Percentiles rank a stretch among this genome's conserved stretches.
These are phyloP conservation scores for Chaetomium globosum DNA, from an alignment of 2,329 filamentous ascomycete genomes.

Conservation along the genomic window DNA sequence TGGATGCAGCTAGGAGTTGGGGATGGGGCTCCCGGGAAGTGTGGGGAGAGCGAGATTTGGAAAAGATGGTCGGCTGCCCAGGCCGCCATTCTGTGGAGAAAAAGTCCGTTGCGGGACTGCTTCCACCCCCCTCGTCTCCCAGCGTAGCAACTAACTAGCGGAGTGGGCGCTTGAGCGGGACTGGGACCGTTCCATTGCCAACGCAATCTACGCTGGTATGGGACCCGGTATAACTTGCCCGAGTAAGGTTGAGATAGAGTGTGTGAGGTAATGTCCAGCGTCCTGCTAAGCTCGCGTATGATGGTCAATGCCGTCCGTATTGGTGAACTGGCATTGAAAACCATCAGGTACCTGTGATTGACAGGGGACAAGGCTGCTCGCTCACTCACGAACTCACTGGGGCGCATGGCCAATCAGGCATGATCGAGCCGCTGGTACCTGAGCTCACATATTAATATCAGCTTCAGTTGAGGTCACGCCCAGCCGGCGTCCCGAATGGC, in stretches of 20 bases:
- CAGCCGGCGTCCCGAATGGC: slow-evolving; percentile 22
- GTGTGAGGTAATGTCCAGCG: slow-evolving; percentile 34
- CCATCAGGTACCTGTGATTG: slow-evolving; percentile 25
- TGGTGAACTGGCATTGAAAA: slow-evolving; percentile 31
- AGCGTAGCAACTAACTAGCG: slow-evolving; percentile 17
- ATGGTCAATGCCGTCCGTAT: slow-evolving; percentile 38
- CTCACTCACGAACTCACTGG: slow-evolving; percentile 24
- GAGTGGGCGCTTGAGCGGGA: slow-evolving; percentile 27
- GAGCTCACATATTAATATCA: slow-evolving; percentile 39
- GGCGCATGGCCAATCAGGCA: slow-evolving; percentile 33
- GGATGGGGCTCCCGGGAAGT: slow-evolving; percentile 40
- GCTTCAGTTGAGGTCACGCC: slow-evolving; percentile 34
- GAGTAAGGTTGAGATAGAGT: slow-evolving; percentile 36
- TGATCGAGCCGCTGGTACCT: slow-evolving; percentile 36
- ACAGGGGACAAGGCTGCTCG: slow-evolving; percentile 33
- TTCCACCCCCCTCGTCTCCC: slow-evolving; percentile 2
- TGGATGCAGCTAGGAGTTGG: slow-evolving; percentile 40
- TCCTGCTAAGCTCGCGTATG: slow-evolving; percentile 24
- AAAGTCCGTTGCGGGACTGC: slow-evolving; percentile 25
- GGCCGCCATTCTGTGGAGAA: slow-evolving; percentile 37
- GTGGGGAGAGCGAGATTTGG: slow-evolving; percentile 40
- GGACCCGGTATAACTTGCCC: slow-evolving; percentile 32
- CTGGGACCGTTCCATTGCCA: slow-evolving; percentile 22
- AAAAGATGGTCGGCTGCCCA: slow-evolving; percentile 33
- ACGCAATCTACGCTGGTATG: slow-evolving; percentile 26